Conservation (phyloP, 768 basidiomycete genomes). For the Gymnopilus junonius region DNA sequence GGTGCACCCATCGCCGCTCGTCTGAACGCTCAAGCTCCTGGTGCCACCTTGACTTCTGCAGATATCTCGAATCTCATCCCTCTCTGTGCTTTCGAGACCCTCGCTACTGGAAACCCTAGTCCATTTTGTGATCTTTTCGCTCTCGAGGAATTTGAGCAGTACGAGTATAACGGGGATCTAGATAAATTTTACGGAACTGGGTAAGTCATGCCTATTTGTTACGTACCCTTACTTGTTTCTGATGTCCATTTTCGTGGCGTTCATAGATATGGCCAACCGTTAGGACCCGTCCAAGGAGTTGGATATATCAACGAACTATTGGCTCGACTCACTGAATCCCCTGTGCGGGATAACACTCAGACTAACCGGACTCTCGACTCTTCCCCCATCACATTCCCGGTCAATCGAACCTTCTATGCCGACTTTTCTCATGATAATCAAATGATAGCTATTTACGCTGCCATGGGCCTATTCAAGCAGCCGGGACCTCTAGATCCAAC, state of each 20-base stretch:
- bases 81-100: slow-evolving; percentile 83
- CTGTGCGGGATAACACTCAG: slow-evolving; percentile 72
- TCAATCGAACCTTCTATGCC: slow-evolving; percentile 64
- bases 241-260: neutral
- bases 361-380: slow-evolving; percentile 76
- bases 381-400: slow-evolving; percentile 70
- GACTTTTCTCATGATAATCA: slow-evolving; percentile 90
- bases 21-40: slow-evolving; percentile 64
- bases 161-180: slow-evolving; percentile 75
- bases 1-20: slow-evolving; percentile 58
- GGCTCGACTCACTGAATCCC: slow-evolving; percentile 69
- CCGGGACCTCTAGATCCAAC: slow-evolving; percentile 35
- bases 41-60: slow-evolving; percentile 55
- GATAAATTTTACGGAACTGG: slow-evolving; percentile 82
- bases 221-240: neutral
- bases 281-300: slow-evolving; percentile 82
- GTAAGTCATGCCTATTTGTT: slow-evolving; percentile 36
- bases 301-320: slow-evolving; percentile 92
- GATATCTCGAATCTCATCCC: slow-evolving; percentile 69
- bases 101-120: slow-evolving; percentile 52
- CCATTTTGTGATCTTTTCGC: slow-evolving; percentile 80
- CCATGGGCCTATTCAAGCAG: slow-evolving; percentile 56
- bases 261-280: slow-evolving; percentile 62
- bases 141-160: slow-evolving; percentile 60
- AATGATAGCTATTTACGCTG: slow-evolving; percentile 79